Conservation (phyloP, 2,329 filamentous ascomycete genomes). For the Periconia sp. region DNA sequence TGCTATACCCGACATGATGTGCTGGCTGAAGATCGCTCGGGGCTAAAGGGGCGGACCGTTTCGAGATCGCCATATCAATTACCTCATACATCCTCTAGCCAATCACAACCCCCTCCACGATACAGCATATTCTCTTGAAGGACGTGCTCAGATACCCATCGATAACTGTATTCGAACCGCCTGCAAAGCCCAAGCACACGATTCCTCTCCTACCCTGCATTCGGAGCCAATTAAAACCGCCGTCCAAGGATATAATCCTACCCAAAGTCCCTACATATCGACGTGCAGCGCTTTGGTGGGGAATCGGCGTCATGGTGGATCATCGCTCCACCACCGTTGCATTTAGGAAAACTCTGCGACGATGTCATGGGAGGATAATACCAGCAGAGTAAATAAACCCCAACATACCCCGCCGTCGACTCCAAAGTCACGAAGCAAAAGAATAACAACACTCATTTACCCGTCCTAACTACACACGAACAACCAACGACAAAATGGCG, state of each 20-base stretch:
- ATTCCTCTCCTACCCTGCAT: no score
- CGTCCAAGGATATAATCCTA: background rate
- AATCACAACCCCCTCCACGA: background rate
- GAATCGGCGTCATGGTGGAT: conserved; percentile 9
- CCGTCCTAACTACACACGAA: background rate
- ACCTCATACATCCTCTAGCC: background rate
- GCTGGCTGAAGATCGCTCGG: no score
- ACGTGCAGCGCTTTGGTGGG: conserved; percentile 9
- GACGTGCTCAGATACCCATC: no score
- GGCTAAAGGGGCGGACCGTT: background rate
- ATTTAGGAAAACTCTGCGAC: background rate
- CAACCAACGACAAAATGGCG: conserved; percentile 17
- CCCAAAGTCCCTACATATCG: background rate
- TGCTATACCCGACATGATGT: no score
- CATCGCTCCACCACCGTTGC: conserved; percentile 1
- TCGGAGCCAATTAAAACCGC: no score
- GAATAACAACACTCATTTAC: background rate
- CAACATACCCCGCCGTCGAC: conserved; percentile 12
- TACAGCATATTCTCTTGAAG: no score
- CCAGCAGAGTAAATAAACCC: conserved; percentile 8
- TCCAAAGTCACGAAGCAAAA: background rate
- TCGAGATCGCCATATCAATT: background rate
- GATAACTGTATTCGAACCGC: no score
- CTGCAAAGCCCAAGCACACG: no score
- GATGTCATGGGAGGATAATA: conserved; percentile 2